Base-by-base conservation (phyloP, 208 protist genomes). In the Trypanosoma vivax region DNA sequence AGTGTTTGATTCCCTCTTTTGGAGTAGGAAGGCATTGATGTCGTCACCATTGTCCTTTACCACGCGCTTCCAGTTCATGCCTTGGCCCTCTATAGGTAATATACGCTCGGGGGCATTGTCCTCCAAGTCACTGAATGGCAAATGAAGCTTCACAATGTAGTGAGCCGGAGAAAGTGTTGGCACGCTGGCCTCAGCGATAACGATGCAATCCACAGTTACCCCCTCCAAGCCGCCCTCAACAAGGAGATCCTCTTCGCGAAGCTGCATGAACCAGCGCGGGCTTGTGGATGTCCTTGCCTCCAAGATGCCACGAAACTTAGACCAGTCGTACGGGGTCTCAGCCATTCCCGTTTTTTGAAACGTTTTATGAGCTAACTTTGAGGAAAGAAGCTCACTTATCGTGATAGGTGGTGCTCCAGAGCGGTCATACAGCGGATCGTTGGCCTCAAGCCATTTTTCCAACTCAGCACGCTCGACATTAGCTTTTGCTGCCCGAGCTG, bases 91-190 rank as follows among this genome's bases (percentile, higher is more conserved):
- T 29, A 93, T 55, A 25, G 76, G 71, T 28, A 89, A 52, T 62
- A 93, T 88, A 33, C 82, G 82, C 65, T 93, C 86, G 23, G 86
- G 86, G 9, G 81, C 79, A 61, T 90, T 90, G 67, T 93, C 86
- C 66, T 93, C 82, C 18, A 69, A 56, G 33, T 93, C 82, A 39
- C 82, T 90, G 75, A 81, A 89, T 4, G 86, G 86, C 75, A 79
- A 89, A 61, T 90, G 82, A 47, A 65, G 61, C 67, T 88, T 88
- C n/a, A 93, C 82, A 34, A 90, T 73, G 62, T 90, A 93, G 61
- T 93, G 62, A 2, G 73, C 73, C 3, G 86, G 86, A 14, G 82
- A 42, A 43, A 93, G 31, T 24, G 82, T 90, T 23, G 82, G 77
- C 46, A 58, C 65, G 21, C 47, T 68, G 0, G 86, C 68, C 63